Base-by-base conservation (phyloP, 1,284 basidiomycete species). In the Cutaneotrichosporon arboriforme region DNA sequence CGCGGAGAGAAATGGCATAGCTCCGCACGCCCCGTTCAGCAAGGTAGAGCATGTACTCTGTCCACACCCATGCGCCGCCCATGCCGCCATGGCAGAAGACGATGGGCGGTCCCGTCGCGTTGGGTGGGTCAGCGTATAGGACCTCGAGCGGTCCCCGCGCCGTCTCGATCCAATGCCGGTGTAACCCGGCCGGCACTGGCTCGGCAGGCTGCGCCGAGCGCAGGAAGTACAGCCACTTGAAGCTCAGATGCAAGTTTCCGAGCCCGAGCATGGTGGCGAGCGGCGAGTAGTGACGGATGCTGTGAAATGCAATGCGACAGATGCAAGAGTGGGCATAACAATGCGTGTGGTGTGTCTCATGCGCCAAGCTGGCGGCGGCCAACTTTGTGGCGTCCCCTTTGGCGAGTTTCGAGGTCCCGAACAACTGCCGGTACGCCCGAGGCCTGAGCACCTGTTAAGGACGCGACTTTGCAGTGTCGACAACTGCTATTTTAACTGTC, bases 21-120 rank as follows among this genome's bases (percentile, higher is more conserved):
- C 43, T 42, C 20, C 44, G 44, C 21, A 54, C 48, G 4, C 53
- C 53, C 20, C 12, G 18, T 8, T 4, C 17, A 0, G 44, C 15
- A 34, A 54, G 53, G 48, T 50, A 54, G 3, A 5, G 22, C 53
- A 54, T 54, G 48, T 50, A 54, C 20, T 54, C 53, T 1, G 36
- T 34, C 53, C 53, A 54, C 8, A 54, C 53, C 53, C 53, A 54
- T 1, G 53, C 53, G 33, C 47, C 43, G 33, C 53, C 53, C 53
- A 54, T 54, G 0, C 53, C 53, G 17, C 53, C 53, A 15, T 54
- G 53, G 39, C 48, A 46, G 48, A 54, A 54, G 14, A 54, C 17
- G 44, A 54, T 46, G 2, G 48, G 43, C 1, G 36, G 48, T 5
- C 26, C 26, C 5, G 26, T 31, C 13, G 20, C 26, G 1, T 20